Evolutionary conservation across 2,329 filamentous ascomycete species (phyloP), one percentile per base, ranked within the genome.

Genomic region (Eurotiales sp.): DNA sequence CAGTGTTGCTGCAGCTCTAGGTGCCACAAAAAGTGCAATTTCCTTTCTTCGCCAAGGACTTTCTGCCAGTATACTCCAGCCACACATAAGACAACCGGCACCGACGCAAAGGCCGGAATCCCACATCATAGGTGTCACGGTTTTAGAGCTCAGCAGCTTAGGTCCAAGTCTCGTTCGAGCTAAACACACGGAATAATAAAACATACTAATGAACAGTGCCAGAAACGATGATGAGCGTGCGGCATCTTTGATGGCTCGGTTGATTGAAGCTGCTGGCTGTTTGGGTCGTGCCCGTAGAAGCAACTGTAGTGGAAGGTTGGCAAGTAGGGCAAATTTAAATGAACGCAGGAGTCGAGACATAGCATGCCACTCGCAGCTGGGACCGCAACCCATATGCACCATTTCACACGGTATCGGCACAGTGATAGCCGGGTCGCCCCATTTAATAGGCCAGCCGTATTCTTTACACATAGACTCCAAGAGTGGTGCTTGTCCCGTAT

Each of bases 131-230:
- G 78, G 77, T 25, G 75, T 77, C 21, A 79, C 63, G 1, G 66
- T 67, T 54, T 81, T 77, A 15, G 64, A 73, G n/a, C 82, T 79
- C 21, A 91, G 72, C 11, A 92, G 19, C 29, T 66, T 79, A 0
- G 90, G 90, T 0, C 89, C 89, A 6, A 93, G 55, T 25, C 87
- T 79, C 1, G 85, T 90, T 40, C 90, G 81, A 5, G 83, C 77
- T 0, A 95, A 80, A 64, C 90, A 95, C 3, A 95, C 86, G 23
- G 86, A 84, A 65, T 95, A 95, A 72, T 91, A 95, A 66, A 92
- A 93, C 10, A 90, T 72, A 1, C 82, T 76, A 57, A 95, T 86
- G 67, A 92, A 95, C 0, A 83, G 73, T 3, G 84, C 88, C 1
- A 95, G 77, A 65, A 95, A 93, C 1, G 85, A 78, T 0, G 88